Percentiles rank a stretch among this genome's conserved stretches.
Evolutionary conservation across 192 early-diverging fungal genomes (phyloP).

Genomic region (Podila clonocystis): DNA sequence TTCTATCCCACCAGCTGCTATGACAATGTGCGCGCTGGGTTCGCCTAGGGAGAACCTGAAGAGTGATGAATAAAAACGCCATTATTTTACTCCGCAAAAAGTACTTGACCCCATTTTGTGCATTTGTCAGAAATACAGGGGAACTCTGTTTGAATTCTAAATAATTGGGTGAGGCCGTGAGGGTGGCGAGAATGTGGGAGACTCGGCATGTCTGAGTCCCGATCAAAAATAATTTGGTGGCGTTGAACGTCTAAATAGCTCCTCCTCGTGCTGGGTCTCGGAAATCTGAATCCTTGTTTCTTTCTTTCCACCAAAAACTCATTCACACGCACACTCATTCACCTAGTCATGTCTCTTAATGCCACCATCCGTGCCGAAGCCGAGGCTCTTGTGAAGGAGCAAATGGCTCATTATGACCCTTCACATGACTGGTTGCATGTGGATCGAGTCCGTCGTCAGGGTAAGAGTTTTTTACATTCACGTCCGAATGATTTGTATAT

Average conservation of each 20-base stretch:
- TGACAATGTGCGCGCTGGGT: slow-evolving; percentile 56
- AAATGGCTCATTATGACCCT: slow-evolving; percentile 73
- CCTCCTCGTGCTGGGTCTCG: background rate
- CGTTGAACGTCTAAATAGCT: background rate
- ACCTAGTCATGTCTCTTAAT: slow-evolving; percentile 31
- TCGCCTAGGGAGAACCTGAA: slow-evolving; percentile 13
- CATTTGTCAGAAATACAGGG: background rate
- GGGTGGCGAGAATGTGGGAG: too few species aligned
- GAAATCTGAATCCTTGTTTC: background rate
- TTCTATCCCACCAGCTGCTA: slow-evolving; percentile 57
- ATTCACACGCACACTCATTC: background rate
- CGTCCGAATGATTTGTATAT: background rate
- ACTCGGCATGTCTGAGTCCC: too few species aligned
- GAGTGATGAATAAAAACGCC: background rate
- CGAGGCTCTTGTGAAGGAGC: slow-evolving; percentile 64
- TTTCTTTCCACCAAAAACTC: background rate
- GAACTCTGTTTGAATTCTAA: background rate
- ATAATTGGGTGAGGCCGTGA: too few species aligned
- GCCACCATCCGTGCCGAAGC: slow-evolving; percentile 46
- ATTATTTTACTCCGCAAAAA: background rate
- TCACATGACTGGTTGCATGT: slow-evolving; percentile 79
- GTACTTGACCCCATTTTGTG: too few species aligned
- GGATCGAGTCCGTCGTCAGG: slow-evolving; percentile 69
- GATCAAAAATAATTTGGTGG: slow-evolving; percentile 9
- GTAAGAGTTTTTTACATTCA: slow-evolving; percentile 20